A percentile compares a stretch with the other conserved stretches of the same genome.
Conservation (phyloP, 2,329 filamentous ascomycete species). For the Anthostomella pinea region DNA sequence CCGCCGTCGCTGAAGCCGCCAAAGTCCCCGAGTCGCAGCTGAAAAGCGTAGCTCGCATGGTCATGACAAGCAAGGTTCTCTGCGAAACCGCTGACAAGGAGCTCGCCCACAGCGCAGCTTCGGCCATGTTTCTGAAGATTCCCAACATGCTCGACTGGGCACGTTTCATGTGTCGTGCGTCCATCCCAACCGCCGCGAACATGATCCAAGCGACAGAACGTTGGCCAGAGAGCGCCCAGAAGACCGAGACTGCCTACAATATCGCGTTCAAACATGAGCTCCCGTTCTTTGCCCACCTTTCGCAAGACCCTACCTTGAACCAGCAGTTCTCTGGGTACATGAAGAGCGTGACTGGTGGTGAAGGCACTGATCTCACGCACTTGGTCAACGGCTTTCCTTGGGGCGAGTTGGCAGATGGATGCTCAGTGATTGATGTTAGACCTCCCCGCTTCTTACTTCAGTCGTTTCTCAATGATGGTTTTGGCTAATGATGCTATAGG, state of each 20-base stretch:
- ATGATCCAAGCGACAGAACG: slow-evolving; percentile 1
- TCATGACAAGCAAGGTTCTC: slow-evolving; percentile 1
- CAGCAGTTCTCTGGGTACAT: slow-evolving; percentile 2
- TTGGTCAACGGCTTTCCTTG: neutral
- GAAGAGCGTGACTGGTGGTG: neutral
- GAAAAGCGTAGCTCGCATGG: slow-evolving; percentile 1
- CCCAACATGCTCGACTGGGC: neutral
- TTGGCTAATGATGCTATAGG: too few species aligned
- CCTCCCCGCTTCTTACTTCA: too few species aligned
- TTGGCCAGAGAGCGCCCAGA: neutral
- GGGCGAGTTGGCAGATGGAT: neutral
- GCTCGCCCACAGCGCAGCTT: neutral
- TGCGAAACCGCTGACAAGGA: neutral
- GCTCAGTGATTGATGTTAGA: too few species aligned
- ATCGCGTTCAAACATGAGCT: slow-evolving; percentile 1
- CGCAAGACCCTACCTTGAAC: neutral
- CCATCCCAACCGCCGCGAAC: neutral
- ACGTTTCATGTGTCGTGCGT: neutral
- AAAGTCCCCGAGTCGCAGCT: neutral
- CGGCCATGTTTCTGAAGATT: neutral
- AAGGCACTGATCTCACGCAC: neutral
- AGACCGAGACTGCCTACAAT: slow-evolving; percentile 5
- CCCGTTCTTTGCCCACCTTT: slow-evolving; percentile 2
- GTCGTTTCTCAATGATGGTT: too few species aligned
- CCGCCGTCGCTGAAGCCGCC: neutral